Base-by-base conservation (phyloP, 805 yeast genomes). In the Metschnikowia anglica region DNA sequence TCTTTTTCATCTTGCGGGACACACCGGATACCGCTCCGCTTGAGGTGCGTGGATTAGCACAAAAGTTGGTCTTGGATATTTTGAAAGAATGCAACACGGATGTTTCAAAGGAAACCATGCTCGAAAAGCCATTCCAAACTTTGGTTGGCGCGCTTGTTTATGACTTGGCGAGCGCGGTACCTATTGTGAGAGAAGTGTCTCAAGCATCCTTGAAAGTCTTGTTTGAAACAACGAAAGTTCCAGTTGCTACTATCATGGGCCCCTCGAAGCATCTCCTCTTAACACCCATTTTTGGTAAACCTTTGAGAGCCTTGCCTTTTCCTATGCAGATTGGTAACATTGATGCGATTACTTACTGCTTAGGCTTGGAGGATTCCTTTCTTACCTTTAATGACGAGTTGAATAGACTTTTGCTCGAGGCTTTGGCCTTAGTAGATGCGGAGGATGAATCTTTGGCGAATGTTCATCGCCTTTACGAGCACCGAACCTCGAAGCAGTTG, bases 281-380 rank as follows among this genome's bases (percentile, higher is more conserved):
- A 35, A 86, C 95, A 0, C 98, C 99, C 5, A 93, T 93, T 17
- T 95, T 93, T 70, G 96, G 96, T 3, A 93, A 93, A 59, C 99
- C 99, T 0, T 66, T 93, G 44, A 75, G 99, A 49, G 99, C 99
- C 0, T 72, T 93, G 48, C 99, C 99, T 0, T 93, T 95, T 68
- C 93, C 96, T 4, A 93, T 91, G 96, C 99, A 95, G 66, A 93
- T 93, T 43, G 99, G 99, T 27, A 90, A 93, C 61, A 90, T 93
- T 48, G 98, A 93, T 63, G 98, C 98, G 1, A 87, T 93, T n/a
- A 83, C 96, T 0, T 95, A 83, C 62, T 91, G 97, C 58, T 68
- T 93, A 44, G 80, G 84, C 1, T 70, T 91, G 37, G 93, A 88
- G 10, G 77, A 85, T 49, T 76, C 96, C 0, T 89, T 91, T 53